These are phyloP conservation scores for Collybia mongolica DNA, from an alignment of 768 basidiomycete genomes.

Conservation along the genomic window DNA sequence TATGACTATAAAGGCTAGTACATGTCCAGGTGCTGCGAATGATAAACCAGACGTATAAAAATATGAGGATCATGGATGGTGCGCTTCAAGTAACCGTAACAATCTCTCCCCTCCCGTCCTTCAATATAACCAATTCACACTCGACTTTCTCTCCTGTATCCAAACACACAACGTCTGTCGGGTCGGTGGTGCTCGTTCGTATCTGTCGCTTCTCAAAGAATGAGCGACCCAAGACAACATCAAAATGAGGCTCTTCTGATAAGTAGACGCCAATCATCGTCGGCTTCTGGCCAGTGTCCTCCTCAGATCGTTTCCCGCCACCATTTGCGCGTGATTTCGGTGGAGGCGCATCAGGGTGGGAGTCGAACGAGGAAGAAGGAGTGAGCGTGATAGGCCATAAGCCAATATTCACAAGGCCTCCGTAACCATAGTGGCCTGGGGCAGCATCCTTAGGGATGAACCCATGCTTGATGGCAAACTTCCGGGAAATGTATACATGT, in stretches of 20 bases:
- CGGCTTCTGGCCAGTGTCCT: conserved; percentile 26
- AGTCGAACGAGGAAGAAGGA: conserved; percentile 36
- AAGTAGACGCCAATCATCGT: conserved; percentile 71
- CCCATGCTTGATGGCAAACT: conserved; percentile 84
- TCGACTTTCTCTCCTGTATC: conserved; percentile 92
- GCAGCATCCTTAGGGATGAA: conserved; percentile 87
- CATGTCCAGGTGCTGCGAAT: no score
- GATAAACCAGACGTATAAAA: no score
- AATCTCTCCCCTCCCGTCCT: conserved; percentile 88
- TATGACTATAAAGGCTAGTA: no score
- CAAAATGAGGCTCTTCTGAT: conserved; percentile 94
- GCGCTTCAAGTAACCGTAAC: conserved; percentile 74
- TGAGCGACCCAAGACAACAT: conserved; percentile 87
- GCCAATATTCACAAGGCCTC: conserved; percentile 83
- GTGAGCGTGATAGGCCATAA: conserved; percentile 80
- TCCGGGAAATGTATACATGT: conserved; percentile 93
- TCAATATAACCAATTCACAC: conserved; percentile 88
- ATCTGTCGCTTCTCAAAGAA: conserved; percentile 85
- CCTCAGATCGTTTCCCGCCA: conserved; percentile 4
- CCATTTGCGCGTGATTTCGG: conserved; percentile 3
- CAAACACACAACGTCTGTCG: conserved; percentile 87
- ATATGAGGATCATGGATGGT: no score
- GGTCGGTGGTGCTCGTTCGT: conserved; percentile 78
- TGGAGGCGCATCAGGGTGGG: conserved; percentile 24
- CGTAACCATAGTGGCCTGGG: conserved; percentile 93